Evolutionary conservation across 176 grass and related monocot genomes (phyloP).

Genomic region (Bothriochloa decipiens): DNA sequence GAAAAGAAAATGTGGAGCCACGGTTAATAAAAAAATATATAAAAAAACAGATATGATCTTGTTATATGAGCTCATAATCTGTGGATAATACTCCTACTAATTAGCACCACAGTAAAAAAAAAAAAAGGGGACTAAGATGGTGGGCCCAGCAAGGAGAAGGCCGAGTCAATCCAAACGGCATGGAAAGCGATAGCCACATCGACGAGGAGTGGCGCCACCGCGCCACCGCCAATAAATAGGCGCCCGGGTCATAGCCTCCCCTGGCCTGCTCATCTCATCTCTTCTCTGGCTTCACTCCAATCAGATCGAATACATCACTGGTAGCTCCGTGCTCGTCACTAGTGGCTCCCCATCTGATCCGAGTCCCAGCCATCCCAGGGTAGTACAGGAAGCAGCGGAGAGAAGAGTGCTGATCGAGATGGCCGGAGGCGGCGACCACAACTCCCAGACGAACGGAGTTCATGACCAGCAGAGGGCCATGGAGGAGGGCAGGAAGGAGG

Average conservation of each 20-base stretch:
- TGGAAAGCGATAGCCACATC: slow-evolving; percentile 47
- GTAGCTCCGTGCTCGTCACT: background rate
- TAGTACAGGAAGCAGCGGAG: background rate
- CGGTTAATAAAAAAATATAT: too few species aligned
- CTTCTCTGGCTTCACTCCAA: background rate
- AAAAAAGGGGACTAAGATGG: background rate
- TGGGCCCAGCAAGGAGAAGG: slow-evolving; percentile 11
- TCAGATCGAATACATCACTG: too few species aligned
- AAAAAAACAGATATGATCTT: too few species aligned
- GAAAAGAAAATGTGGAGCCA: too few species aligned
- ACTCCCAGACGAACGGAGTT: slow-evolving; percentile 35
- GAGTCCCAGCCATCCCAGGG: background rate
- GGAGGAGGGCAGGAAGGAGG: slow-evolving; percentile 58
- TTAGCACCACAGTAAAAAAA: background rate
- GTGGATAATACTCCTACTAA: background rate
- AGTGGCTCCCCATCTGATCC: slow-evolving; percentile 6
- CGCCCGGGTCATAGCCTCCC: slow-evolving; percentile 40
- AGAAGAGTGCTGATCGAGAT: slow-evolving; percentile 4
- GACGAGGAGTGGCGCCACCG: background rate
- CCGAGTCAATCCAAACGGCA: slow-evolving; percentile 50
- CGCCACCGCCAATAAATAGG: slow-evolving; percentile 55
- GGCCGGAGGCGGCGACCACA: slow-evolving; percentile 48
- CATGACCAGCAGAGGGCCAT: slow-evolving; percentile 51
- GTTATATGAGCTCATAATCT: background rate
- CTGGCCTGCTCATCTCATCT: too few species aligned